Evolutionary conservation across 495 filamentous ascomycete species (phyloP).

Genomic region (Recurvomyces mirabilis): DNA sequence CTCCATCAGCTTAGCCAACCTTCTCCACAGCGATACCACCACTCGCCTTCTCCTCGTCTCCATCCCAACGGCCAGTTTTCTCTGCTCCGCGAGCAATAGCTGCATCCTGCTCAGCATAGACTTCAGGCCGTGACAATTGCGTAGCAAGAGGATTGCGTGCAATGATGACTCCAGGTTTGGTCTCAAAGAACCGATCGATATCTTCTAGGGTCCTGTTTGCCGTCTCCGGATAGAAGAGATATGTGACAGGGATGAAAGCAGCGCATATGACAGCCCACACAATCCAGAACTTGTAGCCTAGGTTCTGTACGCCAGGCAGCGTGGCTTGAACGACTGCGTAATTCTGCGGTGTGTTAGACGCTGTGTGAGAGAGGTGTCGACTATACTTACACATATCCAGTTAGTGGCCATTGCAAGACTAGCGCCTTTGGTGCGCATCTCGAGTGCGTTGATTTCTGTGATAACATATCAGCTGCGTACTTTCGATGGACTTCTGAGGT

Average conservation of each 20-base stretch:
- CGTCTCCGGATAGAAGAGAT: slow-evolving; percentile 31
- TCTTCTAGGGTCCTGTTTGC: slow-evolving; percentile 28
- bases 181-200: slow-evolving; percentile 28
- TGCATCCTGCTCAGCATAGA: slow-evolving; percentile 28
- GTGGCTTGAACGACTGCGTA: slow-evolving; percentile 27
- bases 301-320: slow-evolving; percentile 26
- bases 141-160: slow-evolving; percentile 24
- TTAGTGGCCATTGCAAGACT: slow-evolving; percentile 23
- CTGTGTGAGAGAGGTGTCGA: no score
- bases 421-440: slow-evolving; percentile 28
- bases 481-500: slow-evolving; percentile 8
- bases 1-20: no score
- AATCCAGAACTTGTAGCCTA: slow-evolving; percentile 29
- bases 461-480: background rate
- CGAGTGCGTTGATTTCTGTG: slow-evolving; percentile 28
- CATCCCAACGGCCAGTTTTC: slow-evolving; percentile 1
- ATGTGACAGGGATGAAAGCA: slow-evolving; percentile 26
- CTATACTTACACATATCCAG: slow-evolving; percentile 21
- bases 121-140: slow-evolving; percentile 22
- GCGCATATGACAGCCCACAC: slow-evolving; percentile 23
- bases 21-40: slow-evolving; percentile 8
- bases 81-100: slow-evolving; percentile 21
- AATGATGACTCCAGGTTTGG: slow-evolving; percentile 23
- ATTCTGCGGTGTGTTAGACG: no score
- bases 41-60: slow-evolving; percentile 8